Evolutionary conservation across 805 yeast genomes (phyloP).

Genomic region (Candida vartiovaarae): DNA sequence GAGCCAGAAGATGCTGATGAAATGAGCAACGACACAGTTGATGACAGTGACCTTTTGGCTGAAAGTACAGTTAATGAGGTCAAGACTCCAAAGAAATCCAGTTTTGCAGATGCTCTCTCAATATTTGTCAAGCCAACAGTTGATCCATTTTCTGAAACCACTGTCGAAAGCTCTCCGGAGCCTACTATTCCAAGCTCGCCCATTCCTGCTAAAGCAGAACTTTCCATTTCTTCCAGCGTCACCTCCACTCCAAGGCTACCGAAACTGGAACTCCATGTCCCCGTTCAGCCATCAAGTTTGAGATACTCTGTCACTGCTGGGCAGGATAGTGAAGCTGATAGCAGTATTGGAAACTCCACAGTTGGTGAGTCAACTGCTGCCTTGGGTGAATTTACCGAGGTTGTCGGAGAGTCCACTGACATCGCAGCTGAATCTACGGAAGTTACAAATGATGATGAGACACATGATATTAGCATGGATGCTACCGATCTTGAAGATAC

Average conservation of each 20-base stretch:
- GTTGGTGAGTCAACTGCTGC: conserved; percentile 1
- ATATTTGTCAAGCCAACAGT: neutral
- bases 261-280: neutral
- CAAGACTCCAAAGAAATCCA: neutral
- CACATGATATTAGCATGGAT: neutral
- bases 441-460: neutral
- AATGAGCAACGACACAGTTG: neutral
- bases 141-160: conserved; percentile 1
- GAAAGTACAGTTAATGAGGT: neutral
- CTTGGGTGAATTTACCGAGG: neutral
- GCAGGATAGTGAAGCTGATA: neutral
- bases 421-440: neutral
- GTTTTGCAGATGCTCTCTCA: neutral
- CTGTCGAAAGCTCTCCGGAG: neutral
- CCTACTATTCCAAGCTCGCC: too few relatives aligned
- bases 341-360: neutral
- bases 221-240: neutral
- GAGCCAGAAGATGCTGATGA: too few relatives aligned
- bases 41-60: neutral
- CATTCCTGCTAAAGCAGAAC: too few relatives aligned
- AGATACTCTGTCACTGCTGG: conserved; percentile 1
- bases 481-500: neutral
- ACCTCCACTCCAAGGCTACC: neutral
- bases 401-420: neutral
- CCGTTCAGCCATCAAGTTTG: conserved; percentile 2